Conservation (phyloP, 2,329 filamentous ascomycete genomes). For the Xylariaceae sp. region DNA sequence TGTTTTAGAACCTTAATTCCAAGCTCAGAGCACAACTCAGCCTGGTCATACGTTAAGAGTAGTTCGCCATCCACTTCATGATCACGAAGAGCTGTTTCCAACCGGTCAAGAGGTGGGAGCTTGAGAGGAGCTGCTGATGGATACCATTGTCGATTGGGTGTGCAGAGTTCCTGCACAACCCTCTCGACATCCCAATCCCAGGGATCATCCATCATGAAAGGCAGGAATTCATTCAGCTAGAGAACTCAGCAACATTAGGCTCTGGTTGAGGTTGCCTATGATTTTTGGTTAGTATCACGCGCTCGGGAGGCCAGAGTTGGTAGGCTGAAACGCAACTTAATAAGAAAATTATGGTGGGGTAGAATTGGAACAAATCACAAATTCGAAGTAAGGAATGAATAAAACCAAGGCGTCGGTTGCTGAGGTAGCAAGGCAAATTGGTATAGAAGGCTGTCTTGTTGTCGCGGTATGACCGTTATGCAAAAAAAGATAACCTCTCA, state of each 20-base stretch:
- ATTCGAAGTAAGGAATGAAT: background rate
- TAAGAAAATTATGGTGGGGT: background rate
- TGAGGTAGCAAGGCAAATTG: background rate
- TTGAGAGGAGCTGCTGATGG: slow-evolving; percentile 42
- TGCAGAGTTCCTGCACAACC: slow-evolving; percentile 70
- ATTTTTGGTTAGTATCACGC: background rate
- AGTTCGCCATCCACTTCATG: slow-evolving; percentile 70
- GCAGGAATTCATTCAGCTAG: background rate
- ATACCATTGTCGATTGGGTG: slow-evolving; percentile 55
- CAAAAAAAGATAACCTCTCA: no score
- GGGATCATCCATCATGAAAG: slow-evolving; percentile 61
- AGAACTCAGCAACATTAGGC: slow-evolving; percentile 7
- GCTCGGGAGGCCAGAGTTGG: background rate
- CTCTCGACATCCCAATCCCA: slow-evolving; percentile 73
- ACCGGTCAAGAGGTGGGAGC: slow-evolving; percentile 56
- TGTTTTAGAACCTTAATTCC: slow-evolving; percentile 64
- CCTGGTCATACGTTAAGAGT: slow-evolving; percentile 63
- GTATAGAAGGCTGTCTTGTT: background rate
- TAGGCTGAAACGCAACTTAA: background rate
- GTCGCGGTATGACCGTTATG: no score
- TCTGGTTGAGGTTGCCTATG: background rate
- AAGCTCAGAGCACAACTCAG: slow-evolving; percentile 59
- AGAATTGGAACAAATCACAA: background rate
- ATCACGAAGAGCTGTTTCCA: slow-evolving; percentile 63
- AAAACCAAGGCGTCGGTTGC: background rate